Base-by-base conservation (phyloP, 2,329 filamentous ascomycete species). In the Hirsutella thompsonii region DNA sequence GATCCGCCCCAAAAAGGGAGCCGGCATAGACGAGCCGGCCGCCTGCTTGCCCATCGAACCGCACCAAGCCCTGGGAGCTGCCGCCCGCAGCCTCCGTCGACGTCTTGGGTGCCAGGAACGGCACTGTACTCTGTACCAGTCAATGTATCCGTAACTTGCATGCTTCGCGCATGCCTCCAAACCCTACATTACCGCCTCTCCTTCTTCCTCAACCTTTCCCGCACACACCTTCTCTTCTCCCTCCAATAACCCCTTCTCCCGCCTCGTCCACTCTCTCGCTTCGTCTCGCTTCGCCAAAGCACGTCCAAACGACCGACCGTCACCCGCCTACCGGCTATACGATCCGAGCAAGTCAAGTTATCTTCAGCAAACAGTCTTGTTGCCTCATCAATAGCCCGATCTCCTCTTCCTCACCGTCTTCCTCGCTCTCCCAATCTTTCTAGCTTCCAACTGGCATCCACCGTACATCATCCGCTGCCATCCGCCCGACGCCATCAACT, bases 201-300 rank as follows among this genome's bases (percentile, higher is more conserved):
- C 30, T 16, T 33, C 30, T 33, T 38, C 21, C 32, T 40, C 38
- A 8, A 35, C 16, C n/a, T n/a, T n/a, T 38, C 19, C 36, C 28
- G 40, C 36, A n/a, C 40, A 21, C 36, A 26, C 40, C 35, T 32
- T 18, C 32, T 10, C 38, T 29, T 20, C 19, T 28, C 26, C 37
- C 23, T 26, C 28, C 26, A 14, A 9, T 34, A 18, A 20, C 35
- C 10, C 20, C 9, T 20, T 33, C 8, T 3, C 36, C 20, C 32
- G 18, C 33, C 37, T 21, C 28, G 8, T 10, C 26, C 16, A n/a
- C n/a, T n/a, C 14, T 32, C 29, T 33, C 35, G 18, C 37, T 21
- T 40, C 34, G 38, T 28, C 26, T 37, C 37, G 21, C 30, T n/a
- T 42, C 40, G 40, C 40, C 38, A 34, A 34, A 14, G 21, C 34